These are phyloP conservation scores for Cladosporium sp. DNA, from an alignment of 2,329 filamentous ascomycete genomes.

Conservation along the genomic window DNA sequence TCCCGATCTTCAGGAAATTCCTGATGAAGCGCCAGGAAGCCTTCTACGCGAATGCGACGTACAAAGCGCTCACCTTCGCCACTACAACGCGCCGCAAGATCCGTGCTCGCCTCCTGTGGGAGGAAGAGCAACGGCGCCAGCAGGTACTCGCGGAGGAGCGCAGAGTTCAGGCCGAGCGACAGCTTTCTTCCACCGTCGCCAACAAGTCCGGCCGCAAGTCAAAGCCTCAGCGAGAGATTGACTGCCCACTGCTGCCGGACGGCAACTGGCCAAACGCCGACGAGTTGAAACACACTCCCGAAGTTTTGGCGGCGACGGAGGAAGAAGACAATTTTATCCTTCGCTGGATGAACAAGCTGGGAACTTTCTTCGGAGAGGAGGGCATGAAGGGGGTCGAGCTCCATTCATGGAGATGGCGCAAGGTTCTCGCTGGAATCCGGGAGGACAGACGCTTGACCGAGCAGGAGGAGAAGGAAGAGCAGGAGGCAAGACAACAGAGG, in stretches of 20 bases:
- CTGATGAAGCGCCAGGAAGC: neutral
- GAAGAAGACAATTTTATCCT: slow-evolving; percentile 1
- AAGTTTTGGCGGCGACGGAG: neutral
- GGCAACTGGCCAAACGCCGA: too few relatives aligned
- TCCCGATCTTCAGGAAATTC: neutral
- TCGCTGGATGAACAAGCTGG: neutral
- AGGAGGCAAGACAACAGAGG: too few relatives aligned
- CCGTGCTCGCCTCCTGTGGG: neutral
- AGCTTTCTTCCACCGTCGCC: neutral
- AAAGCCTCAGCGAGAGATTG: neutral
- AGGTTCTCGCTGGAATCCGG: neutral
- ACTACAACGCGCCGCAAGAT: neutral
- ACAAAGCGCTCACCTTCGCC: neutral
- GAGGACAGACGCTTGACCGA: neutral
- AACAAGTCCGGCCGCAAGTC: neutral
- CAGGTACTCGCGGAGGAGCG: neutral
- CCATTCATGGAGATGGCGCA: neutral
- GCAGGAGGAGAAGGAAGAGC: neutral
- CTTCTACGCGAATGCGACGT: neutral
- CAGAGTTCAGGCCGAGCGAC: neutral
- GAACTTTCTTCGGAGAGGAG: neutral
- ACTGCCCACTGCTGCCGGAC: neutral
- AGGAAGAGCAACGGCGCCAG: neutral
- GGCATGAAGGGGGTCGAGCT: neutral
- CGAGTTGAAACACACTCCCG: neutral